These are phyloP conservation scores for Podaxis carcinomalis DNA, from an alignment of 768 basidiomycete genomes.

Conservation along the genomic window DNA sequence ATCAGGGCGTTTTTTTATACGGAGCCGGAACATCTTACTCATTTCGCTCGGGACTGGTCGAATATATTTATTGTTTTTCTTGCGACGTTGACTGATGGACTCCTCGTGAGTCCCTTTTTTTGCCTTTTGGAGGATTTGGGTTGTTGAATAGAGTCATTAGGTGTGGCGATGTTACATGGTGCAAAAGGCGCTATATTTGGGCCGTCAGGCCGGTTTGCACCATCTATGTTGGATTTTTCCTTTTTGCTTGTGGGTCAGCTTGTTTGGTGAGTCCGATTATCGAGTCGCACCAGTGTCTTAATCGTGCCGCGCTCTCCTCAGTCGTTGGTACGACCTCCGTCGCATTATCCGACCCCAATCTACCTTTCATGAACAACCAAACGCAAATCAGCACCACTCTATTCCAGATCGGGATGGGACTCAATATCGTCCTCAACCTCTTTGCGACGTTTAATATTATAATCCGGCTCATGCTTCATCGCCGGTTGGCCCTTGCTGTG, in stretches of 20 bases:
- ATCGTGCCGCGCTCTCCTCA: no score
- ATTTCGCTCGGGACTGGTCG: neutral
- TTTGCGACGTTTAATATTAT: neutral
- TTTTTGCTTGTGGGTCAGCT: neutral
- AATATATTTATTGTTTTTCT: neutral
- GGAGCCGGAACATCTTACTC: neutral
- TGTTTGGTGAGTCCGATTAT: neutral
- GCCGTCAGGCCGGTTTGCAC: neutral
- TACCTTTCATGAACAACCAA: neutral
- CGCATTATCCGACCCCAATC: neutral
- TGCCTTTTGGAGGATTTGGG: neutral
- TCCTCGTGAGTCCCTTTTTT: neutral
- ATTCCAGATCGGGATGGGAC: neutral
- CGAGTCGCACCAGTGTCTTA: no score
- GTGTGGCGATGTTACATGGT: conserved; percentile 2
- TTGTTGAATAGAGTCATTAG: neutral
- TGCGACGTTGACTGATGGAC: neutral
- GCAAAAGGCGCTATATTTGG: neutral
- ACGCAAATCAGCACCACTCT: neutral
- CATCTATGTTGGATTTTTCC: neutral
- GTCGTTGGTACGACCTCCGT: neutral
- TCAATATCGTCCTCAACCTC: neutral
- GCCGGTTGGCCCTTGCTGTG: neutral
- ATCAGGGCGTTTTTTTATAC: neutral
- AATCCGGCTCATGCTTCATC: neutral